phyloP scores from a whole-genome alignment of 2,329 filamentous ascomycete species.

The Purpureocillium lavendulum region DNA sequence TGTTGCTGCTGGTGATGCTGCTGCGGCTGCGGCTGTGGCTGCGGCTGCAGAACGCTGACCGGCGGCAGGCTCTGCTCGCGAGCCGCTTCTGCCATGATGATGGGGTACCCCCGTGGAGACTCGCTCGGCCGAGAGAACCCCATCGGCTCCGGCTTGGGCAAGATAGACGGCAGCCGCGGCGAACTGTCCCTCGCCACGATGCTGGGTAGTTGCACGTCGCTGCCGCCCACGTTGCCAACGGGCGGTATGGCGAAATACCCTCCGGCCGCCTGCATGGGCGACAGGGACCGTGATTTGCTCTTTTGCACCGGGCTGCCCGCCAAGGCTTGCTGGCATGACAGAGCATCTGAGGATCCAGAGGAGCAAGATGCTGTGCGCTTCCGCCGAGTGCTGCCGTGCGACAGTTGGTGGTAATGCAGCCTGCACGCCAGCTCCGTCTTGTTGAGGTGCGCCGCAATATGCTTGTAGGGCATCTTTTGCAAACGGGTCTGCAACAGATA shows the following conservation, averaged over 20 bases:
- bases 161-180: slow-evolving; percentile 50
- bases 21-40: slow-evolving; percentile 21
- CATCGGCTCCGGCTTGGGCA: slow-evolving; percentile 56
- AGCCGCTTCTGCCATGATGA: slow-evolving; percentile 33
- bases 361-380: slow-evolving; percentile 67
- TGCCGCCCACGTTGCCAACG: slow-evolving; percentile 25
- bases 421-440: slow-evolving; percentile 85
- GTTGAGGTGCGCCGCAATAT: slow-evolving; percentile 76
- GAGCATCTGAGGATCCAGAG: slow-evolving; percentile 48
- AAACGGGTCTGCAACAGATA: slow-evolving; percentile 78
- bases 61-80: slow-evolving; percentile 28
- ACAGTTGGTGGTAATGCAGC: slow-evolving; percentile 79
- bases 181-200: slow-evolving; percentile 36
- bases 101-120: slow-evolving; percentile 30
- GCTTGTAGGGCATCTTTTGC: slow-evolving; percentile 87
- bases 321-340: slow-evolving; percentile 38
- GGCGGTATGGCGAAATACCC: slow-evolving; percentile 36
- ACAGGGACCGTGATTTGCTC: slow-evolving; percentile 37
- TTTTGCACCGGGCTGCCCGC: slow-evolving; percentile 44
- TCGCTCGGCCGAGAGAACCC: slow-evolving; percentile 28
- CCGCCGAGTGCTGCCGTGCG: slow-evolving; percentile 71
- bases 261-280: slow-evolving; percentile 36
- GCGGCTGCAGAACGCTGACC: slow-evolving; percentile 24
- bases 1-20: too few species aligned
- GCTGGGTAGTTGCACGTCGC: slow-evolving; percentile 43